Evolutionary conservation across 164 flowering plant species (phyloP), one percentile per base, ranked within the genome.

Genomic region (Stephania cephalantha): DNA sequence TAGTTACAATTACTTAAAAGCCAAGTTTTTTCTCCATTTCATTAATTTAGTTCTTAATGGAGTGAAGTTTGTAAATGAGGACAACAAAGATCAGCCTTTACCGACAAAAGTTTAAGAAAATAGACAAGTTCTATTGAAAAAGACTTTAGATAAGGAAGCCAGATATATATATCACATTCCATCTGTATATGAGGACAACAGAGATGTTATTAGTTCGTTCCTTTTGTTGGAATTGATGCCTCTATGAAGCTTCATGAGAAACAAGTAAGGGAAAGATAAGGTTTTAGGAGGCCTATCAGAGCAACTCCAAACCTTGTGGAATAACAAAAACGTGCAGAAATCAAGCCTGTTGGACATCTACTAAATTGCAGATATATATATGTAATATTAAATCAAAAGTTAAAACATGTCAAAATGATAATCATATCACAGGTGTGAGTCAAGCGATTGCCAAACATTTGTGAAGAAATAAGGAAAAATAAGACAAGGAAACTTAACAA

Each of bases 111-210:
- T 35, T n/a, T n/a, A 44, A 10, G 35, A 29, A 46, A 12, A 29
- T 65, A 61, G 9, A 53, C 10, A 71, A 64, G 61, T 70, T 65
- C 10, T 22, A 64, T 64, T 69, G 13, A 55, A 72, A 70, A 17
- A 7, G 12, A 68, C 17, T 71, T 10, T 1, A 42, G 72, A 52
- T 29, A 7, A 48, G 58, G 10, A 9, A 46, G 22, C 66, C 18
- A 70, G 63, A n/a, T n/a, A 73, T 44, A 30, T 29, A 70, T 86
- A 95, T 97, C 97, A 82, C 69, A 75, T 70, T 65, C 90, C 88
- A 79, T 84, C 89, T 78, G 78, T 78, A 82, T 83, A 86, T 52
- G 84, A 78, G 72, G 93, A 81, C 71, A 85, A 77, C 81, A 93
- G 83, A 73, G 84, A 79, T 9, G 73, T 76, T 79, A 91, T 79